phyloP scores from a whole-genome alignment of 176 grass and related monocot species.

The Urochloa ruziziensis region DNA sequence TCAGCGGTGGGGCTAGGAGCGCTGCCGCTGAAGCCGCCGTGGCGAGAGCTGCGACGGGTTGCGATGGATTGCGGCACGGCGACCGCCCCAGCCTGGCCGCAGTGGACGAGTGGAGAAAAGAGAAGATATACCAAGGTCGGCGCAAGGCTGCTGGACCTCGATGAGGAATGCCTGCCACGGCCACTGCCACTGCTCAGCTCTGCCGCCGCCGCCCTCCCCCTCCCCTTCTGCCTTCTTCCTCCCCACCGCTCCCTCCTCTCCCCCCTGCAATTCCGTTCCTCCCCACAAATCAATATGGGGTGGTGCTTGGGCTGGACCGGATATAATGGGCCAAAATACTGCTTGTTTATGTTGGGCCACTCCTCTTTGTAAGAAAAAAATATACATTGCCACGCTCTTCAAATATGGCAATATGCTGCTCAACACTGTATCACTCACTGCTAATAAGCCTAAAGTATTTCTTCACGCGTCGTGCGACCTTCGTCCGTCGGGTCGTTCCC shows the following conservation, averaged over 20 bases:
- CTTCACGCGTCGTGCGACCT: too few relatives aligned
- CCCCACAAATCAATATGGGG: not conserved
- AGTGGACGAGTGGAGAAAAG: not conserved
- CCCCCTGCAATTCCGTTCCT: not conserved
- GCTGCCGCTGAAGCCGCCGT: not conserved
- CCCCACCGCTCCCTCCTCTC: not conserved
- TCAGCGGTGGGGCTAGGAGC: not conserved
- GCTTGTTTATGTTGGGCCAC: not conserved
- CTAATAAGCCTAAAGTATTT: too few relatives aligned
- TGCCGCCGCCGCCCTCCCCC: not conserved
- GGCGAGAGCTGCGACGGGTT: not conserved
- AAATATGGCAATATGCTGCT: too few relatives aligned
- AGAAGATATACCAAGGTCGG: not conserved
- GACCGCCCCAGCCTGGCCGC: too few relatives aligned
- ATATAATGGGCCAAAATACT: not conserved
- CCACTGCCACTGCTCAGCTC: not conserved
- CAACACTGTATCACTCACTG: too few relatives aligned
- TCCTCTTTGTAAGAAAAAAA: too few relatives aligned
- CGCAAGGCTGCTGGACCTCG: not conserved
- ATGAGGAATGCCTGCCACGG: not conserved
- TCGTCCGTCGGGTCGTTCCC: too few relatives aligned
- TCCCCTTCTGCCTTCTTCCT: too few relatives aligned
- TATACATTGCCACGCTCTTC: too few relatives aligned
- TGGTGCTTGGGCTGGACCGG: not conserved
- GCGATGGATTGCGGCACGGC: not conserved